These are phyloP conservation scores for Paramecium primaurelia DNA, from an alignment of 73 alveolate species.

Conservation along the genomic window DNA sequence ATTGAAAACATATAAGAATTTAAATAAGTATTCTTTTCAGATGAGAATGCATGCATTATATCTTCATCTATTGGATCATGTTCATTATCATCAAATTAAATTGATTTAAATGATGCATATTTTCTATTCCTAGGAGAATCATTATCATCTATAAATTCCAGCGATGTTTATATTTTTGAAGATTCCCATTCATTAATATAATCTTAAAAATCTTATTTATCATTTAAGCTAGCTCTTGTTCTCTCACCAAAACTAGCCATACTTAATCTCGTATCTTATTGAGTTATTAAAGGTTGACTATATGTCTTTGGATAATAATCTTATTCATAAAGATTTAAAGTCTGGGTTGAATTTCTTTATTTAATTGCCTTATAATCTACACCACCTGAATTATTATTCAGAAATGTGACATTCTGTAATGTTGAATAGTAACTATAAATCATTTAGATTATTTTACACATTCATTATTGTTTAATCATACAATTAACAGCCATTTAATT, in stretches of 20 bases:
- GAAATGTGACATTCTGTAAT: slow-evolving; percentile 22
- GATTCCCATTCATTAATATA: background rate
- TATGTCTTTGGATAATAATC: slow-evolving; percentile 8
- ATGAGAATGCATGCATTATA: background rate
- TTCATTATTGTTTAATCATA: slow-evolving; percentile 48
- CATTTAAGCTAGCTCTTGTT: background rate
- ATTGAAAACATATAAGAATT: background rate
- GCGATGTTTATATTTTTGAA: background rate
- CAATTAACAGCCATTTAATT: slow-evolving; percentile 26
- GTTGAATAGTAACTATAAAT: slow-evolving; percentile 31
- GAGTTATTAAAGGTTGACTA: background rate
- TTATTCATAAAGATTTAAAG: background rate
- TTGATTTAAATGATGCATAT: background rate
- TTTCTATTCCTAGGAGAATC: background rate
- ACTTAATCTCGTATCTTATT: background rate
- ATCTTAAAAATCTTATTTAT: background rate
- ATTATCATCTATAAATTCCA: background rate
- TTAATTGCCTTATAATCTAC: slow-evolving; percentile 53
- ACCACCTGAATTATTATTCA: slow-evolving; percentile 61
- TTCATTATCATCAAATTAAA: slow-evolving; percentile 43
- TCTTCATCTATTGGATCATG: slow-evolving; percentile 2
- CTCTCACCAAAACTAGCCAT: background rate
- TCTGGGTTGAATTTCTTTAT: background rate
- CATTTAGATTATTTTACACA: background rate
- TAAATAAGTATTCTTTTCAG: background rate